Evolutionary conservation across 176 grass and related monocot species (phyloP), one percentile per base, ranked within the genome.

Genomic region (Triticum urartu): DNA sequence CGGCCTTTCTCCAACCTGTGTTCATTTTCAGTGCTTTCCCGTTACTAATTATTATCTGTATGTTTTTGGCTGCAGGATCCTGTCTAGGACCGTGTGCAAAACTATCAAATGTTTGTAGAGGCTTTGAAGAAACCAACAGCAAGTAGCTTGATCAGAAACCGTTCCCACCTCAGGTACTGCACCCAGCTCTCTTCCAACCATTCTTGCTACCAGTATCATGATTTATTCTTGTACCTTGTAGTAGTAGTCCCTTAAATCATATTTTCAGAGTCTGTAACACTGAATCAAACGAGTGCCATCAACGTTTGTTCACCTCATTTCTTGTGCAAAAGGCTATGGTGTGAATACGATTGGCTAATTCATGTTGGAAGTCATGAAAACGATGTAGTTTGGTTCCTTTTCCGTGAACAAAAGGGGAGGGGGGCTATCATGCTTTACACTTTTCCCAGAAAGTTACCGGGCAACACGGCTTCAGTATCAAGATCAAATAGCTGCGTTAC

Each of bases 91-190:
- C 11, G 21, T 63, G 40, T 10, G n/a, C n/a, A 45, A 6, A 32
- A 35, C 60, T 84, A 26, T n/a, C 81, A 91, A 63, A 88, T 91
- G 89, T 77, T 81, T 28, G 15, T 71, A 42, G 15, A 68, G 35
- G 68, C 73, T 26, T 22, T 81, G 11, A 45, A 68, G 48, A 61
- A 17, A 22, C 47, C 28, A 61, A 20, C 3, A 48, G 7, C 2
- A 68, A 11, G 42, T 25, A 87, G 26, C 59, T 87, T 52, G 28
- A 64, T 75, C 61, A 48, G 61, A 52, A 70, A 39, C 5, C 20
- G 0, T 40, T 80, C 77, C 30, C 76, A 69, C 36, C 67, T 61
- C 52, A 84, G 89, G 75, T 87, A 81, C 7, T 48, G 24, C 52
- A 30, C 11, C 11, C 9, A 61, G 15, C 11, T 62, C 48, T 61